Conservation (phyloP, 1,139 yeast genomes). For the Yamadazyma buinensis region DNA sequence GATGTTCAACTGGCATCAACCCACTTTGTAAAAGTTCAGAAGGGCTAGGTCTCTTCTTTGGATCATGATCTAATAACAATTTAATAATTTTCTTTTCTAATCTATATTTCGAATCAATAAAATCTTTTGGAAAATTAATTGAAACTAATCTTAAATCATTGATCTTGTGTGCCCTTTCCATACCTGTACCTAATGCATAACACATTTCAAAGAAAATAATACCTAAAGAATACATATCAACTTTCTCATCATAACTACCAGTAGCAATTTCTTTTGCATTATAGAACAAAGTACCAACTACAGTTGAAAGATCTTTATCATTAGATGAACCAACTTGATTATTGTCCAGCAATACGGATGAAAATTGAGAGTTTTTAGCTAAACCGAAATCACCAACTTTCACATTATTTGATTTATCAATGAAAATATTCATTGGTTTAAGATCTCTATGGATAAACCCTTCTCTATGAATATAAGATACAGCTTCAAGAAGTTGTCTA, state of each 20-base stretch:
- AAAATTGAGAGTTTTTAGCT: conserved; percentile 70
- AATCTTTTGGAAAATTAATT: conserved; percentile 66
- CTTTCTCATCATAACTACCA: conserved; percentile 83
- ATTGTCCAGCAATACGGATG: conserved; percentile 35
- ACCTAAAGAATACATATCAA: conserved; percentile 94
- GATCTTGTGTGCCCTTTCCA: conserved; percentile 82
- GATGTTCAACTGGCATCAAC: conserved; percentile 80
- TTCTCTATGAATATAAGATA: conserved; percentile 85
- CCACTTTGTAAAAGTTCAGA: conserved; percentile 72
- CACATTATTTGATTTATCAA: conserved; percentile 82
- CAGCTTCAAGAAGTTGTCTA: conserved; percentile 86
- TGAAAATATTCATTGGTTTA: conserved; percentile 93
- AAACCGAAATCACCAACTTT: conserved; percentile 97
- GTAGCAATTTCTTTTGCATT: conserved; percentile 86
- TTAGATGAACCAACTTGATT: conserved; percentile 33
- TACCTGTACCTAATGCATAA: conserved; percentile 74
- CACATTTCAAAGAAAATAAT: conserved; percentile 95
- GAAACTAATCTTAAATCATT: conserved; percentile 55
- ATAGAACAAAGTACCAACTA: conserved; percentile 89
- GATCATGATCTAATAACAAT: conserved; percentile 71
- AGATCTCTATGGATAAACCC: conserved; percentile 95
- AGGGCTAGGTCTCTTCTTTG: conserved; percentile 77
- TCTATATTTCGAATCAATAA: conserved; percentile 45
- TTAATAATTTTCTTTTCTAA: conserved; percentile 65
- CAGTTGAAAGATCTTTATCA: conserved; percentile 81